Conservation (phyloP, 768 basidiomycete species). For the Suillus paluster region DNA sequence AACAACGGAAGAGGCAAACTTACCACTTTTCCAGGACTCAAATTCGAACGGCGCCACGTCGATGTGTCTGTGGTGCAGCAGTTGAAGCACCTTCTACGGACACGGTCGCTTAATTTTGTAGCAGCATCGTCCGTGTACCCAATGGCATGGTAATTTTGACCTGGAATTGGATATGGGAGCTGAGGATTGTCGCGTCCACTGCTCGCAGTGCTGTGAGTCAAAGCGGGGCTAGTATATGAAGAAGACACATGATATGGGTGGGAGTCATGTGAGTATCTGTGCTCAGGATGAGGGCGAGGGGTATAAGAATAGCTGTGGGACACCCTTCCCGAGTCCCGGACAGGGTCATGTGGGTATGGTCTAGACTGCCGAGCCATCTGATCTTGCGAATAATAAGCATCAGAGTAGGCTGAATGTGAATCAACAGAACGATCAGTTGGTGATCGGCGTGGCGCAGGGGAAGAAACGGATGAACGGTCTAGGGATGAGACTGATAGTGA, state of each 20-base stretch:
- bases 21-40: conserved; percentile 81
- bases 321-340: conserved; percentile 34
- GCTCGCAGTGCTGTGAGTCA: conserved; percentile 25
- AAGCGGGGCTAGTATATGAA: conserved; percentile 29
- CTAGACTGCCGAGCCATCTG: conserved; percentile 34
- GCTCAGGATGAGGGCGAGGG: conserved; percentile 30
- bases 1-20: conserved; percentile 18
- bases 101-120: conserved; percentile 78
- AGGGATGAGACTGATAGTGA: conserved; percentile 61
- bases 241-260: conserved; percentile 35
- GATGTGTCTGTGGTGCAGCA: conserved; percentile 86
- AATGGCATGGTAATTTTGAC: conserved; percentile 42
- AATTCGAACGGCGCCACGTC: conserved; percentile 78
- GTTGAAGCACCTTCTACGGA: conserved; percentile 80
- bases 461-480: conserved; percentile 63
- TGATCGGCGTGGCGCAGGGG: conserved; percentile 55
- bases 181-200: conserved; percentile 27
- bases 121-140: conserved; percentile 78
- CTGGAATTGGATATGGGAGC: conserved; percentile 42
- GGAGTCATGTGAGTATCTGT: conserved; percentile 38
- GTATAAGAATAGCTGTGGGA: conserved; percentile 41
- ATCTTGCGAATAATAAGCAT: conserved; percentile 45
- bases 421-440: conserved; percentile 37
- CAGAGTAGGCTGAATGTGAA: conserved; percentile 37
- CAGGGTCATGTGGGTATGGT: conserved; percentile 37